Evolutionary conservation across 345 rosid species (phyloP).

Genomic region (Odontarrhena argentea): DNA sequence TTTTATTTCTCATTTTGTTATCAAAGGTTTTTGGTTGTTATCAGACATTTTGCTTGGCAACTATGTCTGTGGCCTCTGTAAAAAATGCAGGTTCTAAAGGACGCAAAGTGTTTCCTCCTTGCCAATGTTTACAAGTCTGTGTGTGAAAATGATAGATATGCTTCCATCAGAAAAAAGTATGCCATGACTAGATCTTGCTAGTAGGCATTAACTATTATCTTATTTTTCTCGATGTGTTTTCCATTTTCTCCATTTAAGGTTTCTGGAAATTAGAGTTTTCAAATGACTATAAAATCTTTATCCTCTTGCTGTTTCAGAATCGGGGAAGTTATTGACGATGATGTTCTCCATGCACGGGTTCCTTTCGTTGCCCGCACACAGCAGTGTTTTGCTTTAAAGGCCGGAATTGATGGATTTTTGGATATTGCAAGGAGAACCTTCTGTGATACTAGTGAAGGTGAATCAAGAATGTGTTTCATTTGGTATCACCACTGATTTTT

Average conservation of each 20-base stretch:
- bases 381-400: slow-evolving; percentile 97
- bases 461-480: slow-evolving; percentile 34
- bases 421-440: slow-evolving; percentile 93
- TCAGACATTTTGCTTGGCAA: not conserved
- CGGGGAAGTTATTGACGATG: slow-evolving; percentile 90
- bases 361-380: slow-evolving; percentile 97
- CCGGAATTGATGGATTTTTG: slow-evolving; percentile 90
- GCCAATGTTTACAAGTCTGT: slow-evolving; percentile 71
- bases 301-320: slow-evolving; percentile 53
- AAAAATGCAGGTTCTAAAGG: slow-evolving; percentile 71
- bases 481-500: slow-evolving; percentile 20
- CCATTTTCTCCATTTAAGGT: slow-evolving; percentile 12
- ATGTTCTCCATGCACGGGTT: slow-evolving; percentile 92
- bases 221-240: slow-evolving; percentile 14
- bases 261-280: slow-evolving; percentile 8
- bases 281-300: slow-evolving; percentile 21
- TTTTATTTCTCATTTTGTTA: slow-evolving; percentile 26
- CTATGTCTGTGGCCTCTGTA: slow-evolving; percentile 21
- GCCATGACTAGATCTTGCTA: slow-evolving; percentile 30
- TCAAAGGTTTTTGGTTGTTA: not conserved
- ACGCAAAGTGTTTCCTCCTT: slow-evolving; percentile 85
- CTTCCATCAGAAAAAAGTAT: slow-evolving; percentile 79
- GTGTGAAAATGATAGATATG: slow-evolving; percentile 75
- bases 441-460: slow-evolving; percentile 98
- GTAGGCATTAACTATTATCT: slow-evolving; percentile 12